Conservation (phyloP, 148 eudicot species). For the Persicaria maculosa region DNA sequence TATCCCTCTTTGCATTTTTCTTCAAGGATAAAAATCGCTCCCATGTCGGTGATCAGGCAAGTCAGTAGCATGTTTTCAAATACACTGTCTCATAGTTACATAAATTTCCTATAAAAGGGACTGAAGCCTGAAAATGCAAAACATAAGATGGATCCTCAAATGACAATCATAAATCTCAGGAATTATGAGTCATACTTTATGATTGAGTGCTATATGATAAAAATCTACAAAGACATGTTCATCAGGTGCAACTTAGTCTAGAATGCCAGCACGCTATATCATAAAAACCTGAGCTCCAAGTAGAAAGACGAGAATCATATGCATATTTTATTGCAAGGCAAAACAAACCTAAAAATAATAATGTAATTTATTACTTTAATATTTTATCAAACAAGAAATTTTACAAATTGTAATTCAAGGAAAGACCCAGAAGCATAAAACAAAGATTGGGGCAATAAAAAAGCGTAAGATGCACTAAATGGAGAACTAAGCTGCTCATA, state of each 20-base stretch:
- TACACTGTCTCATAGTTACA: background rate
- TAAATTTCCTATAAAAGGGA: background rate
- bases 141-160: background rate
- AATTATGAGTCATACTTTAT: background rate
- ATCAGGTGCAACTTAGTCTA: too few species aligned
- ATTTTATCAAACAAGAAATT: background rate
- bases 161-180: background rate
- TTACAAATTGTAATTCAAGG: too few species aligned
- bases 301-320: background rate
- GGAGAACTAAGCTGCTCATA: constrained; percentile 55
- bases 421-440: constrained; percentile 4
- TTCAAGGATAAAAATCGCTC: constrained; percentile 74
- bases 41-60: constrained; percentile 33
- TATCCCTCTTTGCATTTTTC: constrained; percentile 68
- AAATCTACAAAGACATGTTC: too few species aligned
- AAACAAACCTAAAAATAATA: background rate
- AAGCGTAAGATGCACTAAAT: background rate
- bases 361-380: too few species aligned
- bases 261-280: too few species aligned
- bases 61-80: too few species aligned
- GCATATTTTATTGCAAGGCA: background rate
- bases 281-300: too few species aligned
- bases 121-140: too few species aligned
- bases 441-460: background rate
- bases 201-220: too few species aligned